A percentile compares a stretch with the other conserved stretches of the same genome.
These are phyloP conservation scores for Teratosphaeria pseudoeucalypti DNA, from an alignment of 2,329 filamentous ascomycete species.

Conservation along the genomic window DNA sequence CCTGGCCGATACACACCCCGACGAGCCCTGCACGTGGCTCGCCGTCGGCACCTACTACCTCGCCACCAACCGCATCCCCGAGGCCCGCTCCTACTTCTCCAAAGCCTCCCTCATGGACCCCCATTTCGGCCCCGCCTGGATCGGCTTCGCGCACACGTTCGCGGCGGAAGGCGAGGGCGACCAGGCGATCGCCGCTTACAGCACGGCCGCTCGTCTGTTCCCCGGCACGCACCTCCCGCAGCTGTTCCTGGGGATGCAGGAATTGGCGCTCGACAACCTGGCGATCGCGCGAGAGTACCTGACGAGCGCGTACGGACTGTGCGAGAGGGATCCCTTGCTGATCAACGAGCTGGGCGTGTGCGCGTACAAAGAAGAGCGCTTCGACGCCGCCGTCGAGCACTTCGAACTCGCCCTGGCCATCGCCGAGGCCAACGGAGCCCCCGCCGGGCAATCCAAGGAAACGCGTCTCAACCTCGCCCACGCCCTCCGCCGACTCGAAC, in stretches of 20 bases:
- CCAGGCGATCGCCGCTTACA: conserved; percentile 95
- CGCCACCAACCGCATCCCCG: conserved; percentile 75
- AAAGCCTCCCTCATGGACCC: conserved; percentile 97
- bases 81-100: conserved; percentile 90
- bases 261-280: conserved; percentile 92
- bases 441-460: conserved; percentile 69
- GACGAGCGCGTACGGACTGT: conserved; percentile 74
- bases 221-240: conserved; percentile 95
- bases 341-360: conserved; percentile 94
- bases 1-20: conserved; percentile 79
- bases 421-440: conserved; percentile 32
- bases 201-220: conserved; percentile 85
- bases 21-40: conserved; percentile 85
- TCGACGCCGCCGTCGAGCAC: conserved; percentile 62
- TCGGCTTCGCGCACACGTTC: conserved; percentile 96
- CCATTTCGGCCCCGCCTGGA: conserved; percentile 96
- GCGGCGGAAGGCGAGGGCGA: conserved; percentile 96
- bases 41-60: conserved; percentile 95
- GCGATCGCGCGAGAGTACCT: conserved; percentile 88
- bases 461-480: conserved; percentile 85
- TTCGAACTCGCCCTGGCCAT: conserved; percentile 70
- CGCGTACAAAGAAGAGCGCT: conserved; percentile 81
- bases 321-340: conserved; percentile 75
- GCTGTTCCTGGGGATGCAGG: conserved; percentile 96
- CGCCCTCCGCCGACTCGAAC: conserved; percentile 62